Conservation (phyloP, 1,284 basidiomycete species). For the Paramarasmius palmivorus region DNA sequence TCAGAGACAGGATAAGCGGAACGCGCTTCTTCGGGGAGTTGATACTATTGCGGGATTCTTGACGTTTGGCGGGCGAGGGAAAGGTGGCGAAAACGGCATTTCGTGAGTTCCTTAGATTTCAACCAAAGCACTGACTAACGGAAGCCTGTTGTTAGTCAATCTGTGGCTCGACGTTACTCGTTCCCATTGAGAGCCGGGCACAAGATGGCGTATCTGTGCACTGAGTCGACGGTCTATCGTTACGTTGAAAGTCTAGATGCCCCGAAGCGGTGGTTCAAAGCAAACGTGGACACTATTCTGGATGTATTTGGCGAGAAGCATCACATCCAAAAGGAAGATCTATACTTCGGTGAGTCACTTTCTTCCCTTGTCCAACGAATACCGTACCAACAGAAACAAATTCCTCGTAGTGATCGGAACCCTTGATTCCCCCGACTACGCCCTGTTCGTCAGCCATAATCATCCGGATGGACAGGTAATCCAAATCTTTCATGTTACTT, state of each 20-base stretch:
- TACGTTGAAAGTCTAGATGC: slow-evolving; percentile 62
- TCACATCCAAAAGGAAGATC: slow-evolving; percentile 65
- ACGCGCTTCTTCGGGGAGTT: slow-evolving; percentile 51
- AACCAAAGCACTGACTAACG: neutral
- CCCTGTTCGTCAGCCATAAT: slow-evolving; percentile 66
- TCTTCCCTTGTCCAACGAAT: neutral
- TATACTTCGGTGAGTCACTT: slow-evolving; percentile 58
- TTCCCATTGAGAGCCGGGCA: slow-evolving; percentile 63
- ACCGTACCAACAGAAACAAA: neutral
- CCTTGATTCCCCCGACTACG: slow-evolving; percentile 66
- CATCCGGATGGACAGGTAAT: slow-evolving; percentile 62
- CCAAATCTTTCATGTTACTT: slow-evolving; percentile 16
- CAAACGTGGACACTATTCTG: slow-evolving; percentile 66
- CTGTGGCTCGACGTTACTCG: slow-evolving; percentile 53
- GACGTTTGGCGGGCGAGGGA: slow-evolving; percentile 29
- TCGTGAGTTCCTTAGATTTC: slow-evolving; percentile 4
- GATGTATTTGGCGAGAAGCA: slow-evolving; percentile 53
- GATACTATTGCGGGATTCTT: slow-evolving; percentile 59
- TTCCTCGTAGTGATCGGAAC: slow-evolving; percentile 62
- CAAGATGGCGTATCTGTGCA: slow-evolving; percentile 63
- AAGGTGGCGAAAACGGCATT: slow-evolving; percentile 36
- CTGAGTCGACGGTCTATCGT: slow-evolving; percentile 67
- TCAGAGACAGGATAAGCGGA: slow-evolving; percentile 53
- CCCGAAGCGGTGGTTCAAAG: slow-evolving; percentile 71
- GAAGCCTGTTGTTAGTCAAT: slow-evolving; percentile 34